A percentile compares a stretch with the other conserved stretches of the same genome.
Conservation (phyloP, 2,329 filamentous ascomycete genomes). For the Ascochyta rabiei region DNA sequence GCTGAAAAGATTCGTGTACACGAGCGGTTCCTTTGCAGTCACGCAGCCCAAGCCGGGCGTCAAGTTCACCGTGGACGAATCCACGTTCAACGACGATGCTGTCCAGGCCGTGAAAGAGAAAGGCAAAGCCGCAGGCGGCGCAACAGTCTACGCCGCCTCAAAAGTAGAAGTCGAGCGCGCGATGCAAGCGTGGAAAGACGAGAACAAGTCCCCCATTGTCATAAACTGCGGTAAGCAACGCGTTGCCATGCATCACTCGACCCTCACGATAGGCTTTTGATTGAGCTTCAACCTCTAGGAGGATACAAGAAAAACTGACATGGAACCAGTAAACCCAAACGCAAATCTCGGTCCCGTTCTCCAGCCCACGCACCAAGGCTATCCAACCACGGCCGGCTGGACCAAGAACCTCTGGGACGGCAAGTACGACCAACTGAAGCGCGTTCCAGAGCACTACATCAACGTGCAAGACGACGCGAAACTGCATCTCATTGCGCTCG, state of each 20-base stretch:
- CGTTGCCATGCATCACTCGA: no score
- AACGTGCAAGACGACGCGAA: conserved; percentile 46
- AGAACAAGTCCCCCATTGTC: conserved; percentile 53
- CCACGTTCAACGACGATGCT: conserved; percentile 48
- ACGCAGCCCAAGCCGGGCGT: conserved; percentile 45
- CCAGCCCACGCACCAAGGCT: conserved; percentile 41
- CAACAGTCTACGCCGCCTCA: conserved; percentile 51
- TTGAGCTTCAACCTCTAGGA: no score
- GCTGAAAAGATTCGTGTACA: conserved; percentile 51
- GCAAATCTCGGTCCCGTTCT: conserved; percentile 47
- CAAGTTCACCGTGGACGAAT: conserved; percentile 39
- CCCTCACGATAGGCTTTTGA: no score
- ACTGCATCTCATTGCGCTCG: conserved; percentile 60
- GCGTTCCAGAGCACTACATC: conserved; percentile 28
- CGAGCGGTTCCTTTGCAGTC: conserved; percentile 50
- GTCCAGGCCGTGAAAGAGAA: conserved; percentile 36
- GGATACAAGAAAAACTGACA: no score
- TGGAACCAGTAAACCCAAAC: conserved; percentile 31
- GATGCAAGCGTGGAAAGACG: conserved; percentile 54
- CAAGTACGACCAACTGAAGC: conserved; percentile 31
- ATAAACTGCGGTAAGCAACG: conserved; percentile 43
- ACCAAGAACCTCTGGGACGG: conserved; percentile 29
- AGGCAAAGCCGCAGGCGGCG: conserved; percentile 1
- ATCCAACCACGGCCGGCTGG: conserved; percentile 39
- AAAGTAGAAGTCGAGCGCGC: conserved; percentile 57